Evolutionary conservation across 352 stramenopile species (phyloP), one percentile per base, ranked within the genome.

Genomic region (Thalassiosira livingstoniorum): DNA sequence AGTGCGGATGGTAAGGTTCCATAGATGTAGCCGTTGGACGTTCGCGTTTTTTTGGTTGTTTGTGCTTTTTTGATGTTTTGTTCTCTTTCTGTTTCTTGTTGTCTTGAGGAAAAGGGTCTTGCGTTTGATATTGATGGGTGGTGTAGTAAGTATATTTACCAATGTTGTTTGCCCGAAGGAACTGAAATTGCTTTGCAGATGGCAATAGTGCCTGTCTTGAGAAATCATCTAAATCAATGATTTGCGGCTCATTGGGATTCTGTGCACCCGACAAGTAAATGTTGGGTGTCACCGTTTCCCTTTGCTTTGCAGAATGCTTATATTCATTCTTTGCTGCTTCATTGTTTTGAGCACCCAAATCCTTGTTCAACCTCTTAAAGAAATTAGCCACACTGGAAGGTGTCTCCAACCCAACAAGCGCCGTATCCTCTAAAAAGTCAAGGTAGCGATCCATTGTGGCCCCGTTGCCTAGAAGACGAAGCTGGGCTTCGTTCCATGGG

Each of bases 371-470:
- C 21, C 58, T 71, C 63, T 78, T 31, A 25, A 88, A 86, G 71
- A 85, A 88, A 43, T 77, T 42, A 27, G 65, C 62, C 43, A 86
- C 37, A 42, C 68, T 57, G 18, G 35, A 25, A 0, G 42, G 39
- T 67, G n/a, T 63, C 23, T 80, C 58, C 18, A 78, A 21, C 29
- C 29, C 39, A 55, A 34, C 35, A 13, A 86, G 78, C 29, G 79
- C 66, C 32, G 54, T 87, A 32, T 78, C 67, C 77, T 90, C 81
- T 13, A 92, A 60, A 80, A 90, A 89, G 45, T 90, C 64, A 15
- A 91, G 57, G 65, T 92, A 90, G 29, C 78, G 63, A 63, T 78
- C 64, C 43, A 91, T 51, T 53, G 58, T 74, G 34, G 45, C 73
- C 42, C 81, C 81, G 75, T 87, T 87, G 31, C 61, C 62, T 18